Base-by-base conservation (phyloP, 768 basidiomycete species). In the Suillus americanus region DNA sequence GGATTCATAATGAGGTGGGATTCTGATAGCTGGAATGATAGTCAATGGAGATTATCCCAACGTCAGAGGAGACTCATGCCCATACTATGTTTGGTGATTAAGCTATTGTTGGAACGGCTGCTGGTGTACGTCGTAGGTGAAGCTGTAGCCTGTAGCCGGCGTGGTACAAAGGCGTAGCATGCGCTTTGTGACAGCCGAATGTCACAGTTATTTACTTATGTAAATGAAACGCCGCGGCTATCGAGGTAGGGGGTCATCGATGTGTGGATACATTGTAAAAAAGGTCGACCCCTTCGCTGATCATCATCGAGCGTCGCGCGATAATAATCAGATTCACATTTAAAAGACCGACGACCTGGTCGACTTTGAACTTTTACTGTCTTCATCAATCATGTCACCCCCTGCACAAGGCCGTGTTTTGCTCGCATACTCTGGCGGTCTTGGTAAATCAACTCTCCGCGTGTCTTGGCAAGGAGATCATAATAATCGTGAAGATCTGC, bases 1-100 rank as follows among this genome's bases (percentile, higher is more conserved):
- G 56, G 1, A 40, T 57, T 74, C 73, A 74, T 74, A 35, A 51
- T 62, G 62, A 2, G 16, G 50, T 2, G 25, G 4, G 13, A 40
- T 28, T 28, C 37, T 57, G 23, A 40, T 16, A 57, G 14, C 35
- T 40, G 38, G 25, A 57, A 57, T 57, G 10, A 40, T 57, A 12
- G 25, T 57, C 18, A 57, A 40, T 25, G 38, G 9, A 18, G 38
- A 57, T 28, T 57, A 28, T 28, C 23, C 16, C 25, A 40, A 20
- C 10, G 0, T 25, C 25, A 57, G 37, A 40, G 16, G 16, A 40
- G 9, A 13, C 25, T n/a, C 6, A 4, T 35, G 2, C n/a, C 25
- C 38, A 28, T 57, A 57, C 56, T 40, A 7, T 54, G 53, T n/a
- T 35, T 13, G 2, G 53, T 35, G 5, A 40, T 28, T 3, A 40